A percentile compares a stretch with the other conserved stretches of the same genome.
Conservation (phyloP, 768 basidiomycete species). For the Mycena olivaceomarginata region DNA sequence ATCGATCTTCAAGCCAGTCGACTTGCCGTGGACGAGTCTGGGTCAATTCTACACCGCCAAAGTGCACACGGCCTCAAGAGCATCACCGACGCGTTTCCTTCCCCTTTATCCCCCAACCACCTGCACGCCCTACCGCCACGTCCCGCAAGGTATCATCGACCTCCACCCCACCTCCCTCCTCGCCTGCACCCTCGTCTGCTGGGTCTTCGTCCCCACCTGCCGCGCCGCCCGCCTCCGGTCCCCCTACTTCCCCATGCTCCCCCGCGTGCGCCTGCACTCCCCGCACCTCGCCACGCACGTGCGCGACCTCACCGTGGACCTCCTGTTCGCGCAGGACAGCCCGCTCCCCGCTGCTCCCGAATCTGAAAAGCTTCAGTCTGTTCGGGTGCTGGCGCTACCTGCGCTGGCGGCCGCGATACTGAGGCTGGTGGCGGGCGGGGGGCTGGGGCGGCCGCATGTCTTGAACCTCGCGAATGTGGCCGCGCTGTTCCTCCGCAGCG, state of each 20-base stretch:
- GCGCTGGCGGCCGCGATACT: neutral
- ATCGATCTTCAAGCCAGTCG: too few relatives aligned
- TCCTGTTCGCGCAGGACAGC: conserved; percentile 14
- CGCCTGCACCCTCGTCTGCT: conserved; percentile 52
- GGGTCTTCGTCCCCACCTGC: conserved; percentile 46
- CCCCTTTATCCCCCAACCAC: neutral
- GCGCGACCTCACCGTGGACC: conserved; percentile 34
- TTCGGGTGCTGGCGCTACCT: neutral
- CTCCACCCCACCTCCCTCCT: conserved; percentile 49
- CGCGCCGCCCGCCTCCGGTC: conserved; percentile 50
- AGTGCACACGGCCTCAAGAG: too few relatives aligned
- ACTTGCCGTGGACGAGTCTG: too few relatives aligned
- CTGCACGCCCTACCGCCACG: conserved; percentile 27
- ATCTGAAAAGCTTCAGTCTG: conserved; percentile 20
- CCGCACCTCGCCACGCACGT: conserved; percentile 25
- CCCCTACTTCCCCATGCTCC: conserved; percentile 28
- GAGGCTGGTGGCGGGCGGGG: neutral
- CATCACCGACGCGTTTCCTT: neutral
- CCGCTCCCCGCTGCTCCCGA: conserved; percentile 31
- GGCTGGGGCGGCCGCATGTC: conserved; percentile 33
- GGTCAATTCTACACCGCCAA: too few relatives aligned
- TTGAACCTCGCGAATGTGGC: conserved; percentile 30
- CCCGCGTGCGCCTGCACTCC: neutral
- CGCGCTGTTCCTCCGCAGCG: conserved; percentile 12
- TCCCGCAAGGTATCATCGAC: conserved; percentile 51